Percentiles rank a stretch among this genome's conserved stretches.
phyloP scores from a whole-genome alignment of 768 basidiomycete species.

The Polyporus arcularius region DNA sequence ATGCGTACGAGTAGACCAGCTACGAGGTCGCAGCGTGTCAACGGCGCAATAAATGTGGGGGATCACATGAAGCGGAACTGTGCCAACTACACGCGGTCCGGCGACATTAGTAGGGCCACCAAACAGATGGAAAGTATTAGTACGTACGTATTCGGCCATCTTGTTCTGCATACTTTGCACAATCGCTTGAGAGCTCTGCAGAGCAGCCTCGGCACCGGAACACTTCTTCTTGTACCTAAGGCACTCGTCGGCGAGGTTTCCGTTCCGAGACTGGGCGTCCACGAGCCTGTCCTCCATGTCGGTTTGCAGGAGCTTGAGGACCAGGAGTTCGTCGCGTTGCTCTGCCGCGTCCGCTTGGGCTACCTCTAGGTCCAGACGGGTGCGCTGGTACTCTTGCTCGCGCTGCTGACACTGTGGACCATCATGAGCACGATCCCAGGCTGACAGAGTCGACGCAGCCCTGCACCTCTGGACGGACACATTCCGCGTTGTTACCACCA shows the following conservation, averaged over 20 bases:
- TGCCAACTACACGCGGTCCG: not conserved
- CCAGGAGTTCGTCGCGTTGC: not conserved
- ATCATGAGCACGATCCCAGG: no score
- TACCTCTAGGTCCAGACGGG: not conserved
- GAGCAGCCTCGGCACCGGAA: conserved; percentile 1
- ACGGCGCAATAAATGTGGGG: no score
- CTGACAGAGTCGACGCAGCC: not conserved
- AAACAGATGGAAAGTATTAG: not conserved
- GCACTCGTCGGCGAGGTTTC: not conserved
- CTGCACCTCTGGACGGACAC: not conserved
- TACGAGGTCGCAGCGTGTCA: no score
- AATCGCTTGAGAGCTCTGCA: not conserved
- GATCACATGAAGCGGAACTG: not conserved
- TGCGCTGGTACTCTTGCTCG: not conserved
- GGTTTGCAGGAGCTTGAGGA: not conserved
- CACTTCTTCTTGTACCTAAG: conserved; percentile 3
- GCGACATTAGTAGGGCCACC: not conserved
- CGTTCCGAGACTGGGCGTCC: not conserved
- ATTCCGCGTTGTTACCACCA: no score
- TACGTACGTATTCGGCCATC: not conserved
- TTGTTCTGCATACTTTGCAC: not conserved
- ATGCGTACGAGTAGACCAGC: no score
- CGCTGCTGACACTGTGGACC: not conserved
- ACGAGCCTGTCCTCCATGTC: not conserved
- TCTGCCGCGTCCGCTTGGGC: not conserved